phyloP scores from a whole-genome alignment of 495 filamentous ascomycete genomes.

The Xylaria acuta region DNA sequence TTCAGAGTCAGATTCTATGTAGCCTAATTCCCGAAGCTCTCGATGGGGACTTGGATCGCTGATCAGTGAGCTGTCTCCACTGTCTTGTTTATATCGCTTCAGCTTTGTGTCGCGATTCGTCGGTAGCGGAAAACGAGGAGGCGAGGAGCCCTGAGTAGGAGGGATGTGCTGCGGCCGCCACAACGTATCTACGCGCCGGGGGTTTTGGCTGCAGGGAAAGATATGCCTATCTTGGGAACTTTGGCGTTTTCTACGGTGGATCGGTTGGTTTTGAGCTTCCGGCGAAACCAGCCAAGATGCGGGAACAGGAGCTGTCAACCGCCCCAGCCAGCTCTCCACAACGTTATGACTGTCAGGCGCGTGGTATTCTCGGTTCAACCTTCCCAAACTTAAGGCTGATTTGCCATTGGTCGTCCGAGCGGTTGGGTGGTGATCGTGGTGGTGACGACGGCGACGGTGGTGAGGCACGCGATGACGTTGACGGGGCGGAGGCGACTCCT shows the following conservation, averaged over 20 bases:
- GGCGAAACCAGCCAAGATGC: constrained; percentile 27
- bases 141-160: constrained; percentile 21
- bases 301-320: constrained; percentile 34
- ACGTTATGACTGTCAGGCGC: constrained; percentile 32
- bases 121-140: constrained; percentile 14
- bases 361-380: constrained; percentile 28
- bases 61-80: constrained; percentile 37
- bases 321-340: constrained; percentile 47
- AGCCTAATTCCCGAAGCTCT: neutral
- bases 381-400: constrained; percentile 14
- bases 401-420: neutral
- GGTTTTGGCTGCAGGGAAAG: constrained; percentile 27
- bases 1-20: constrained; percentile 19
- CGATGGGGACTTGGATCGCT: constrained; percentile 19
- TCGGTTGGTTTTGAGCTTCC: constrained; percentile 24
- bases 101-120: constrained; percentile 20
- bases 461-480: constrained; percentile 36
- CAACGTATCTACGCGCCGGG: constrained; percentile 33
- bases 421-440: constrained; percentile 17
- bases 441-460: constrained; percentile 27
- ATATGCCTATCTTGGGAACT: constrained; percentile 23
- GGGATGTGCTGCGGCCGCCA: constrained; percentile 39
- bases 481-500: constrained; percentile 31
- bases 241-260: constrained; percentile 12
- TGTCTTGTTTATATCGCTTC: constrained; percentile 29